Evolutionary conservation across 2,329 filamentous ascomycete genomes (phyloP).

Genomic region (Paecilomyces niveus): DNA sequence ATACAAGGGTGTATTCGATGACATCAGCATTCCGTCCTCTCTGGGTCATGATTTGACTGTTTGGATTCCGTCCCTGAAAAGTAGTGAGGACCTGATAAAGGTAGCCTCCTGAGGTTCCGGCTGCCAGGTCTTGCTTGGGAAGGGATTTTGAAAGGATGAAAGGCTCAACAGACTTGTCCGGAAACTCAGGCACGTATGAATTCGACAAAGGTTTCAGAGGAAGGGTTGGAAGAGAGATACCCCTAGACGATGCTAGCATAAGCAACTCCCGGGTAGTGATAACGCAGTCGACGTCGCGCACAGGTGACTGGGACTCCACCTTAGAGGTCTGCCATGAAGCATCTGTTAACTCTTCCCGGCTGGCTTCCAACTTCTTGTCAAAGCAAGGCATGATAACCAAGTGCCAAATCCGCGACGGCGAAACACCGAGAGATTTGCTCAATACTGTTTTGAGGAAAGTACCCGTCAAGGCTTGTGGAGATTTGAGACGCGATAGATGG

Average conservation of each 20-base stretch:
- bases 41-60: conserved; percentile 61
- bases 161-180: conserved; percentile 59
- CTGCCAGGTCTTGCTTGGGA: conserved; percentile 41
- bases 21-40: conserved; percentile 88
- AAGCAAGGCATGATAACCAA: conserved; percentile 97
- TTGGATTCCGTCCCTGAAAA: conserved; percentile 63
- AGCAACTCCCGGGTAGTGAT: conserved; percentile 94
- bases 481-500: conserved; percentile 85
- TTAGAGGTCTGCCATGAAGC: conserved; percentile 53
- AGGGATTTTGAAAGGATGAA: conserved; percentile 64
- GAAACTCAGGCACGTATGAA: conserved; percentile 54
- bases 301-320: conserved; percentile 36
- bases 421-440: conserved; percentile 62
- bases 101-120: conserved; percentile 83
- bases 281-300: conserved; percentile 93
- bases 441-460: conserved; percentile 84
- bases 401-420: conserved; percentile 83
- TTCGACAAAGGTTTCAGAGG: conserved; percentile 50
- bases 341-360: conserved; percentile 84
- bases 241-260: conserved; percentile 75
- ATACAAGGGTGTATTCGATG: conserved; percentile 68
- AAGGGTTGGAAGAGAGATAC: conserved; percentile 67
- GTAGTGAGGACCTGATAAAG: conserved; percentile 75
- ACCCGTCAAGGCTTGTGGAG: conserved; percentile 84
- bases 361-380: conserved; percentile 97